Base-by-base conservation (phyloP, 116 monocot species). In the Thalassia testudinum region DNA sequence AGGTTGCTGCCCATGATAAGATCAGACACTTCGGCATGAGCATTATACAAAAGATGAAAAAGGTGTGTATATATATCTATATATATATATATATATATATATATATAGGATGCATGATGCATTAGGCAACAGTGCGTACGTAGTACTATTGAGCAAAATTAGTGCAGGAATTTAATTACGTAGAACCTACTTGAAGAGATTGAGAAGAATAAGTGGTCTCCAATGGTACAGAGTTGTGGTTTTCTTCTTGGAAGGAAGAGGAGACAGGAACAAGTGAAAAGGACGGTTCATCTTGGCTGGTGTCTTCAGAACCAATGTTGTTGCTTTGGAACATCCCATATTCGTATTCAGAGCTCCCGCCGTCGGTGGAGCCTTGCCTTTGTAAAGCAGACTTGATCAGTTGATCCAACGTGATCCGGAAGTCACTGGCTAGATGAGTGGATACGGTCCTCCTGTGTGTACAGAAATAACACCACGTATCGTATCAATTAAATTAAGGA, bases 391-490 rank as follows among this genome's bases (percentile, higher is more conserved):
- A 65, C 61, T 68, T 47, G 11, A 92, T 37, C 30, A 92, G 12
- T 49, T 43, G 42, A 26, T 92, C 73, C 82, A 92, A 72, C 50
- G 64, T 77, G 21, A 70, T 50, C 21, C 82, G 66, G 30, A 92
- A 92, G 20, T 77, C 79, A 53, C 86, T 75, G 14, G 61, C 53
- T 52, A 92, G 82, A n/a, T 72, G 72, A 26, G 66, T 75, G 21
- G 86, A 71, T 29, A 91, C 91, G 28, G 55, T 75, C 62, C 67
- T 81, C 56, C 91, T 91, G 70, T 59, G 70, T 59, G 30, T 34
- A 42, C 18, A 22, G 40, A 27, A 59, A 15, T 13, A 42, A 14
- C 40, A 58, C 14, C 1, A 42, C 27, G 17, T 25, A 7, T 62
- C 18, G 27, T 12, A 13, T 26, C 0, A 49, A 23, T 17, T 8